A percentile compares a stretch with the other conserved stretches of the same genome.
These are phyloP conservation scores for Haplosporangium sp. DNA, from an alignment of 371 early-diverging fungal species.

Conservation along the genomic window DNA sequence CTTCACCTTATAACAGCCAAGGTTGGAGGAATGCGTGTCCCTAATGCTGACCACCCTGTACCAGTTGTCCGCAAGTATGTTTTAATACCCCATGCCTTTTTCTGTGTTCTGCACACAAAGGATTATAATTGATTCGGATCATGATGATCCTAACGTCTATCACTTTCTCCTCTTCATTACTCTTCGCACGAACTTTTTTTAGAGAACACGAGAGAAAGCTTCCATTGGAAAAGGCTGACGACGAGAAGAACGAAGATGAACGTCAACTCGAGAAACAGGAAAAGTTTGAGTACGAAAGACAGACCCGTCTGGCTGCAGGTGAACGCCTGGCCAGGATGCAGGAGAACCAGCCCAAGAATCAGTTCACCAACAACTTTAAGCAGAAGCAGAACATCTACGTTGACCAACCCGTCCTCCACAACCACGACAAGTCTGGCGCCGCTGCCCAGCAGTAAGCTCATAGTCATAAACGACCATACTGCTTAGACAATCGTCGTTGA, in stretches of 20 bases:
- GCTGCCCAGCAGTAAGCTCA: constrained; percentile 24
- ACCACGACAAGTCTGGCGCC: constrained; percentile 49
- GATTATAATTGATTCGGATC: too few species aligned
- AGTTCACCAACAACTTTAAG: constrained; percentile 27
- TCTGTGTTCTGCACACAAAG: neutral
- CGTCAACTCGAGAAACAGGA: constrained; percentile 42
- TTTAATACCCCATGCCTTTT: neutral
- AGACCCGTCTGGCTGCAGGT: constrained; percentile 36
- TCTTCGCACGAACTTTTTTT: neutral
- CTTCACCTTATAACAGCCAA: constrained; percentile 15
- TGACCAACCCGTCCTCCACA: constrained; percentile 49
- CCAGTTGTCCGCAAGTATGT: constrained; percentile 55
- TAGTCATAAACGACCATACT: too few species aligned
- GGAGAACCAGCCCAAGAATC: constrained; percentile 44
- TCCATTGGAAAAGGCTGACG: constrained; percentile 18
- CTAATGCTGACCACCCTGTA: constrained; percentile 41
- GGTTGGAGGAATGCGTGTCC: constrained; percentile 50
- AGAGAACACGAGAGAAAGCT: constrained; percentile 34
- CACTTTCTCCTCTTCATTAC: neutral
- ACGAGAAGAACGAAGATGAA: constrained; percentile 34
- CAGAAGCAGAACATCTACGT: constrained; percentile 49
- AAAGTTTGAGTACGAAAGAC: constrained; percentile 45
- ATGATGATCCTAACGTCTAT: neutral
- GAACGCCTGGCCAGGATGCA: constrained; percentile 49
- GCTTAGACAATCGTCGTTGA: too few species aligned